Evolutionary conservation across 805 yeast species (phyloP), one percentile per base, ranked within the genome.

Genomic region (Kazachstania taianensis): DNA sequence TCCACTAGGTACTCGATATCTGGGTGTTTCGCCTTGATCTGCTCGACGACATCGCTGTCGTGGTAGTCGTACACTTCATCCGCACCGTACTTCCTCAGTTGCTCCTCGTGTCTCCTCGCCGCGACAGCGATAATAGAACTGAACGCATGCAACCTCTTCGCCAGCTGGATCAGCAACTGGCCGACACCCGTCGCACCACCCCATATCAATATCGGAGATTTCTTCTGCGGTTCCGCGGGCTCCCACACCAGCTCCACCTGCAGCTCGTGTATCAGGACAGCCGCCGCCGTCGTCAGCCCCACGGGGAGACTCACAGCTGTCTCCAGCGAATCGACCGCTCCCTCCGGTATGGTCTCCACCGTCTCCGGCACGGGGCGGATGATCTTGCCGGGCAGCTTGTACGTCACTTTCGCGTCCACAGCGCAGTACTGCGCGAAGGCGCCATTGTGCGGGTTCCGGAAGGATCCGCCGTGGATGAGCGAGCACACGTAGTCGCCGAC

Each of bases 171-270:
- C 10, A 75, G 73, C 13, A 61, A 32, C 31, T 59, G 61, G 13
- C 85, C 86, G 8, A 77, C 67, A 16, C 80, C 67, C 13, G 81
- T 67, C n/a, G 84, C 73, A 43, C 82, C 87, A 48, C 80, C 78
- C 77, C 79, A 73, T 36, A 76, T 62, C 31, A 76, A 51, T 19
- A 75, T 44, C 37, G 61, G 61, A 37, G 62, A 62, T 30, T 61
- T 61, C n/a, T 46, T 41, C 33, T 64, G 63, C 5, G 51, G 46
- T 4, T 44, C 14, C 12, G 35, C 26, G 14, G 52, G 54, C 30
- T 48, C 39, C 57, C 57, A 52, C 22, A 39, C 44, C 28, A 51
- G 35, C 30, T 47, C 45, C 7, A 35, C 26, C 2, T 39, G 39
- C 7, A 52, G 30, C 23, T 61, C 43, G 30, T 58, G 53, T 36